phyloP scores from a whole-genome alignment of 306 rosid species.

The Vigna mungo region DNA sequence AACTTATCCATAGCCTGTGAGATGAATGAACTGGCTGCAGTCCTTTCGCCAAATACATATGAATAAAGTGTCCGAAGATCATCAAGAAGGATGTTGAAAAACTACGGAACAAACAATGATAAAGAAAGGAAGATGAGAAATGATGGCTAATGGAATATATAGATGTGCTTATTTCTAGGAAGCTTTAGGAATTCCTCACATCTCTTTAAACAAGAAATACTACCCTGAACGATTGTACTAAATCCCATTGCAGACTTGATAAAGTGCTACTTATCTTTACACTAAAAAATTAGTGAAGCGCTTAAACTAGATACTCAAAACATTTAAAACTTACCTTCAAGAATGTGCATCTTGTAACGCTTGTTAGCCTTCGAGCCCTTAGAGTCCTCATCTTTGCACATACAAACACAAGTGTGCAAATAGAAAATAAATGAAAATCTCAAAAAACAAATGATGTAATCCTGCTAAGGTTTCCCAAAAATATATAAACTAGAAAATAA shows the following conservation, averaged over 20 bases:
- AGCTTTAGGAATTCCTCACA: slow-evolving; percentile 24
- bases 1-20: slow-evolving; percentile 61
- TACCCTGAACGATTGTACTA: slow-evolving; percentile 19
- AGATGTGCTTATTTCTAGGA: slow-evolving; percentile 19
- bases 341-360: slow-evolving; percentile 63
- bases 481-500: slow-evolving; percentile 25
- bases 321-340: slow-evolving; percentile 62
- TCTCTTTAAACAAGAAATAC: slow-evolving; percentile 11
- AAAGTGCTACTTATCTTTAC: slow-evolving; percentile 15
- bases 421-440: slow-evolving; percentile 39
- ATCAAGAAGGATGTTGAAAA: slow-evolving; percentile 52
- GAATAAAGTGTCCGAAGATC: slow-evolving; percentile 55
- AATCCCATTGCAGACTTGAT: neutral
- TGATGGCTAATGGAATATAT: slow-evolving; percentile 9
- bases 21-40: slow-evolving; percentile 49
- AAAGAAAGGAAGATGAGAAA: slow-evolving; percentile 25
- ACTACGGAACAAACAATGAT: slow-evolving; percentile 52
- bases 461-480: slow-evolving; percentile 33
- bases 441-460: slow-evolving; percentile 25
- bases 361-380: slow-evolving; percentile 55
- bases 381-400: slow-evolving; percentile 59
- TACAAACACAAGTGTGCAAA: slow-evolving; percentile 17
- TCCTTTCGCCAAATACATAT: slow-evolving; percentile 46
- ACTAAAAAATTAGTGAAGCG: slow-evolving; percentile 31
- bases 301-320: slow-evolving; percentile 22